phyloP scores from a whole-genome alignment of 2,329 filamentous ascomycete genomes.

The Cercospora janseana region DNA sequence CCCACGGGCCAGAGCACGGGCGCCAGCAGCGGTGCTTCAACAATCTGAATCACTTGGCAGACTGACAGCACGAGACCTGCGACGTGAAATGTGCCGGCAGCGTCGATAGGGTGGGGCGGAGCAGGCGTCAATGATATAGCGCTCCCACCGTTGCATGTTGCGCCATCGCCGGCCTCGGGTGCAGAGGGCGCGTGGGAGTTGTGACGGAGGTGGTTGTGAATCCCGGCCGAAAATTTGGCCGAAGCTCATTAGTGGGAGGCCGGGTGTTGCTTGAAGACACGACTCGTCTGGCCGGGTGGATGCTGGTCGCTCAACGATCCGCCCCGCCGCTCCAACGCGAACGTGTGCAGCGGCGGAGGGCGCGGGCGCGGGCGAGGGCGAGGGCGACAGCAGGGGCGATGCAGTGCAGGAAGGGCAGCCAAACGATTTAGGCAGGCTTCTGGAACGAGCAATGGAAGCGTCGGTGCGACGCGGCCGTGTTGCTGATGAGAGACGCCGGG shows the following conservation, averaged over 20 bases:
- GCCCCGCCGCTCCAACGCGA: no score
- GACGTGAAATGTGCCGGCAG: not conserved
- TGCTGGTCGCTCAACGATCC: no score
- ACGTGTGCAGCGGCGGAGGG: no score
- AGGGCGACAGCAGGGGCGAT: not conserved
- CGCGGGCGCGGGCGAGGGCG: not conserved
- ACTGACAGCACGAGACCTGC: not conserved
- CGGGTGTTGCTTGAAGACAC: no score
- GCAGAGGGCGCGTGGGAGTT: slow-evolving; percentile 1
- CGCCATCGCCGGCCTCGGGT: slow-evolving; percentile 1
- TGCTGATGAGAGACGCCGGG: not conserved
- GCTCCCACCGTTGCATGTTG: slow-evolving; percentile 1
- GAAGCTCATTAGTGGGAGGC: no score
- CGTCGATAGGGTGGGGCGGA: not conserved
- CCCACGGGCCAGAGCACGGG: not conserved
- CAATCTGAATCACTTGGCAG: not conserved
- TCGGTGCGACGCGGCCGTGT: not conserved
- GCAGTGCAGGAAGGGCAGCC: not conserved
- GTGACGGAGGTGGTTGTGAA: not conserved
- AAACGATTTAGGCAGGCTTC: slow-evolving; percentile 8
- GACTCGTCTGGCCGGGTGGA: no score
- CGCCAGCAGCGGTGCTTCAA: not conserved
- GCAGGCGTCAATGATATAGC: not conserved
- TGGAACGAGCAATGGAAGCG: slow-evolving; percentile 1
- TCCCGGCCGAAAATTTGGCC: not conserved